Conservation (phyloP, 768 basidiomycete genomes). For the Podaxis carcinomalis region DNA sequence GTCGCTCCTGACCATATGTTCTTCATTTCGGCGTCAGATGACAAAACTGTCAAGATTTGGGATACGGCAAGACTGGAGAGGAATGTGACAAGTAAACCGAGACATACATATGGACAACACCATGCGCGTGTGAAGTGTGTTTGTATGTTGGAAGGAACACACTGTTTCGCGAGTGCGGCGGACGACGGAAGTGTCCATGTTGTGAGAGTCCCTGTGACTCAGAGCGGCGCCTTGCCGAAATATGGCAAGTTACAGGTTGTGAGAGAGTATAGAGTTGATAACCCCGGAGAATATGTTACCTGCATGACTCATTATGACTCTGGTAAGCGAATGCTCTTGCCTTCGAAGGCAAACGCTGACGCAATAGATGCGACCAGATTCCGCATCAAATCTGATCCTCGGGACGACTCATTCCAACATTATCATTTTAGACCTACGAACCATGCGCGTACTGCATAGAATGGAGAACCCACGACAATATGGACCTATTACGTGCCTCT, state of each 20-base stretch:
- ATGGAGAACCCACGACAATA: constrained; percentile 84
- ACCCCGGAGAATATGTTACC: constrained; percentile 75
- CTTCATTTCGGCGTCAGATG: constrained; percentile 91
- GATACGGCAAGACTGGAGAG: constrained; percentile 90
- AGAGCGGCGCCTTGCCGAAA: constrained; percentile 70
- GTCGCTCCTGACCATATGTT: constrained; percentile 94
- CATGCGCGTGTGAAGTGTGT: constrained; percentile 64
- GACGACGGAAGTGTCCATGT: constrained; percentile 83
- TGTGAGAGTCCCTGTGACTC: constrained; percentile 73
- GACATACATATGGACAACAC: constrained; percentile 58
- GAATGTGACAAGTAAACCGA: constrained; percentile 84
- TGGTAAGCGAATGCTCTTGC: constrained; percentile 1
- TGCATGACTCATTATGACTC: constrained; percentile 67
- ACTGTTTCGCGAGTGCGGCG: constrained; percentile 86
- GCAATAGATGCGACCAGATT: constrained; percentile 32
- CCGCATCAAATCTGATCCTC: constrained; percentile 78
- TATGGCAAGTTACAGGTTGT: constrained; percentile 77
- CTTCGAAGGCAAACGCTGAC: not conserved
- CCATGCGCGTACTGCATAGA: constrained; percentile 70
- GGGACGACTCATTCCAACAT: constrained; percentile 81
- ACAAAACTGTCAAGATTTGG: constrained; percentile 93
- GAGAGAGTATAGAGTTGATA: constrained; percentile 75
- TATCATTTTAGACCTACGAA: constrained; percentile 75
- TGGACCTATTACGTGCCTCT: constrained; percentile 83
- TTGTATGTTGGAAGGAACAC: constrained; percentile 79